Base-by-base conservation (phyloP, 2,329 filamentous ascomycete genomes). In the Clonostachys solani region DNA sequence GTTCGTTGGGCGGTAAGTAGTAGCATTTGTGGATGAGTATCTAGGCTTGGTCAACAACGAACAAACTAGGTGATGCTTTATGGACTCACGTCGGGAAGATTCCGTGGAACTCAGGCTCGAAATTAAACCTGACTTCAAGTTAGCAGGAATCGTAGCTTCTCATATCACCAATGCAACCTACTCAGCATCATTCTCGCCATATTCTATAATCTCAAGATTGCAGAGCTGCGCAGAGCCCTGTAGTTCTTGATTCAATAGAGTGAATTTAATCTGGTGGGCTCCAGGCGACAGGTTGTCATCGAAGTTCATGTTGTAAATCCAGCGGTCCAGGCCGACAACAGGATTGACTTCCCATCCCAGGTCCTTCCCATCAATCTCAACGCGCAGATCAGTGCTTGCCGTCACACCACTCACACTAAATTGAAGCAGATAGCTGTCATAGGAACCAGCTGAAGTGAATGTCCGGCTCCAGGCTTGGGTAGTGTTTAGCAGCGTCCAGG, bases 1-100 rank as follows among this genome's bases (percentile, higher is more conserved):
- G 43, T 62, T 61, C 3, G 60, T 62, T 1, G 60, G 59, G 40
- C 60, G 57, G 47, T 60, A 62, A n/a, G 54, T 59, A 5, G 60
- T 62, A 19, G 12, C 33, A 44, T 62, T 62, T 3, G 9, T 42
- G 13, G 48, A 50, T 4, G 55, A 58, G 50, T 60, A 61, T 40
- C 58, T 60, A 18, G 8, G 36, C 15, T 38, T 38, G 36, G 36
- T 38, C 15, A 38, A 12, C 15, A n/a, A 9, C 23, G 23, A 6
- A 10, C 23, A 29, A 29, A 29, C 3, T 29, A 29, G 23, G 23
- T 10, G 23, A 9, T 29, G 2, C 23, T 29, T 29, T 9, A 29
- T 10, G 23, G 34, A 50, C 57, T 53, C 36, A 60, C 53, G 59
- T 62, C 1, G 59, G 59, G 45, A 56, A 62, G 45, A 59, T 35